Percentiles rank a stretch among this genome's conserved stretches.
phyloP scores from a whole-genome alignment of 495 filamentous ascomycete species.

The Neurospora tetraspora region DNA sequence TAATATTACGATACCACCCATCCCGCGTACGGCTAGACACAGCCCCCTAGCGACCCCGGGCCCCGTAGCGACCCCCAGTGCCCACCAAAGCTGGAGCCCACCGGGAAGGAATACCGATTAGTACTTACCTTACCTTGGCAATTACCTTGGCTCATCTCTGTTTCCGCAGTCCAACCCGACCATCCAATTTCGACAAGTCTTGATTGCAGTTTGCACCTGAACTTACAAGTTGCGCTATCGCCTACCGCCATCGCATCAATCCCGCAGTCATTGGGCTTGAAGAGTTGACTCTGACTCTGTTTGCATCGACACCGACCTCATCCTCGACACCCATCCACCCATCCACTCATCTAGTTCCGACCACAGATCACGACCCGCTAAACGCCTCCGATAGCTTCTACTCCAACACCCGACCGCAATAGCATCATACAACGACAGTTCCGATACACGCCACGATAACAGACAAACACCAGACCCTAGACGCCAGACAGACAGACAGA shows the following conservation, averaged over 20 bases:
- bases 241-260: neutral
- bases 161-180: neutral
- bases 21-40: neutral
- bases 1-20: neutral
- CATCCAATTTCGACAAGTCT: neutral
- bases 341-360: neutral
- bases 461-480: neutral
- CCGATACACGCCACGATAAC: neutral
- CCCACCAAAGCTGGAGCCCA: neutral
- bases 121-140: neutral
- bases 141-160: neutral
- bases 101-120: neutral
- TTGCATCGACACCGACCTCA: neutral
- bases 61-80: no score
- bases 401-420: neutral
- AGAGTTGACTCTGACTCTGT: neutral
- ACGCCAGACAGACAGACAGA: constrained; percentile 2
- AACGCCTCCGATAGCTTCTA: neutral
- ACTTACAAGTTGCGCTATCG: neutral
- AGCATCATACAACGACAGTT: neutral
- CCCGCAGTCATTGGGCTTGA: neutral
- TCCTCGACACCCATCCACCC: neutral
- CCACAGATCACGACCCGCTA: neutral
- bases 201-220: neutral
- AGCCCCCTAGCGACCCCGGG: neutral